Evolutionary conservation across 2,329 filamentous ascomycete species (phyloP), one percentile per base, ranked within the genome.

Genomic region (Lecanicillium sp.): DNA sequence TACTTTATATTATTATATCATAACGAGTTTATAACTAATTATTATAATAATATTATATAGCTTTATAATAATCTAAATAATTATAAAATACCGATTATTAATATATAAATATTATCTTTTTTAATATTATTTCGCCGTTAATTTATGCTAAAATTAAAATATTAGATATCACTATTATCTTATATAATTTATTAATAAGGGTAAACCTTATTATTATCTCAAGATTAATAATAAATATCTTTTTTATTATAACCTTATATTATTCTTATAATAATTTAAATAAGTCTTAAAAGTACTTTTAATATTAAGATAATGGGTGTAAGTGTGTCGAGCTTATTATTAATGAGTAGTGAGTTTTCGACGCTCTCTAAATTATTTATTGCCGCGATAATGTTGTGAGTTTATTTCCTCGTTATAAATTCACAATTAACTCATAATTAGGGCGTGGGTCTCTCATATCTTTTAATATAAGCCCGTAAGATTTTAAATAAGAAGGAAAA

Each of bases 181-280:
- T 29, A 7, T 20, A 6, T 40, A 8, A 6, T 24, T 40, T 40
- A 20, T 40, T 7, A 6, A 20, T 29, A 9, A 30, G 26, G 26
- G 7, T 7, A 12, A 32, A 20, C 21, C 24, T 48, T 27, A 24
- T 24, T 30, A 30, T 40, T 17, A 27, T 17, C 11, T 41, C 15
- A 40, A 27, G 20, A 48, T 20, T 41, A 19, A 38, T 45, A 19
- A 11, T 30, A 45, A 37, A 29, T 29, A 29, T 29, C 26, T 29
- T 12, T 12, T 29, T 29, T 29, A 29, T 12, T 29, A 29, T 29
- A 29, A n/a, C n/a, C 26, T 29, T 7, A 29, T 12, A 7, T 12
- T 29, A 29, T 29, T 39, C n/a, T n/a, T n/a, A n/a, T n/a, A n/a
- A n/a, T n/a, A n/a, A 50, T 23, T 30, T 26, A 39, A 26, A 37